Evolutionary conservation across 1,284 basidiomycete genomes (phyloP), one percentile per base, ranked within the genome.

Genomic region (Trametes hirsuta): DNA sequence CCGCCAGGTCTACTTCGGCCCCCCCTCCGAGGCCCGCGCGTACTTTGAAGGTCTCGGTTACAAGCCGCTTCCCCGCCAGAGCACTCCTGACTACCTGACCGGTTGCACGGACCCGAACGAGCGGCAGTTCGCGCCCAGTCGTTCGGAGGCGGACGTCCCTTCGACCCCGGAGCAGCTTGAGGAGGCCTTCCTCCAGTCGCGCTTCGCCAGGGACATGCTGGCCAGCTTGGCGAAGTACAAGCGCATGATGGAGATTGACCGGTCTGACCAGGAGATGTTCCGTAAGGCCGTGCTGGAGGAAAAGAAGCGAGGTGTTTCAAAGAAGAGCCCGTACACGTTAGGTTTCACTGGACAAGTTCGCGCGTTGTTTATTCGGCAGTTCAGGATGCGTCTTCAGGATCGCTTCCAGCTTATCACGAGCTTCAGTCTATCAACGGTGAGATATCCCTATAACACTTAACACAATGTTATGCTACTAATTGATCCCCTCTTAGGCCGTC

Each of bases 261-360:
- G 87, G 66, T 75, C 77, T 0, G 86, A 90, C 62, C 87, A 92
- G 71, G 85, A 89, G 56, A 81, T 85, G 21, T 96, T 97, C 82
- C 84, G 86, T 50, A 78, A 80, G 18, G 91, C 94, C 2, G 91
- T 94, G 22, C 74, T 78, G 22, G 86, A 87, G 4, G 88, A 94
- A 72, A 96, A 96, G 81, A 89, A 93, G 75, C 84, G 82, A 54
- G 89, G 93, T 22, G 93, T 94, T 3, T 86, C 90, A 24, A 88
- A 87, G 75, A 91, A 91, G 77, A 93, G 89, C 63, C 90, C 93
- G 3, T 97, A 95, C 77, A 95, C 93, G 3, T 85, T 95, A 30
- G 87, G 90, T 1, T 94, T 93, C 75, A 73, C 76, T 42, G 84
- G 85, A 2, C 94, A 96, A 72, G 86, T 94, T 53, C 77, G 79